A percentile compares a stretch with the other conserved stretches of the same genome.
Conservation (phyloP, 2,329 filamentous ascomycete genomes). For the Fusarium palustre region DNA sequence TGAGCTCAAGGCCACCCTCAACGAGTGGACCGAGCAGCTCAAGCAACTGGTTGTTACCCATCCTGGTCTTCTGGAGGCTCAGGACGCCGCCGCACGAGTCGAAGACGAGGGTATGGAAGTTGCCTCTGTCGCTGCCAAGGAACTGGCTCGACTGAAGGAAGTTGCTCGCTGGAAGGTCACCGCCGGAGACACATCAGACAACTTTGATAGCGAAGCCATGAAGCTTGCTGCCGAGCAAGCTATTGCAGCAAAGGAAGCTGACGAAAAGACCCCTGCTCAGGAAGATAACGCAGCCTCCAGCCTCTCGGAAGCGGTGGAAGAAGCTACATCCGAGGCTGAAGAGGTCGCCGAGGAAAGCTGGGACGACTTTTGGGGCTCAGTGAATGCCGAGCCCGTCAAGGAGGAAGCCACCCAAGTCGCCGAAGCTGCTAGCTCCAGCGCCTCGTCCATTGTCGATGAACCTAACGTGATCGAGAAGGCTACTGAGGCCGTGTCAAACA, state of each 20-base stretch:
- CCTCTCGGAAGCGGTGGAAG: constrained; percentile 24
- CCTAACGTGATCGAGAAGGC: constrained; percentile 32
- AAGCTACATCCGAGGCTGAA: constrained; percentile 24
- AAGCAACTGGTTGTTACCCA: constrained; percentile 80
- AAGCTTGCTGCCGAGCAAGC: constrained; percentile 64
- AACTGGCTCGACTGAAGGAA: constrained; percentile 84
- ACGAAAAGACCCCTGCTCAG: constrained; percentile 40
- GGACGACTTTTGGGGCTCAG: constrained; percentile 38
- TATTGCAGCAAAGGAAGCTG: constrained; percentile 41
- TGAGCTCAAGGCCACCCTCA: constrained; percentile 82
- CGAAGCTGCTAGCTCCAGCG: constrained; percentile 20
- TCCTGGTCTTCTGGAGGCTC: constrained; percentile 75
- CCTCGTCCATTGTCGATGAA: constrained; percentile 22
- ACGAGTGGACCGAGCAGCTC: constrained; percentile 86
- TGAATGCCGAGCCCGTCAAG: constrained; percentile 31
- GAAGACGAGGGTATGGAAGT: constrained; percentile 84
- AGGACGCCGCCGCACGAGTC: constrained; percentile 74
- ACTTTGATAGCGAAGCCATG: constrained; percentile 79
- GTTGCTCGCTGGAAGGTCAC: constrained; percentile 86
- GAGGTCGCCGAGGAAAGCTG: constrained; percentile 33
- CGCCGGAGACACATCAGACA: constrained; percentile 77
- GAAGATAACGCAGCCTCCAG: constrained; percentile 42
- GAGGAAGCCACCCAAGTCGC: constrained; percentile 23
- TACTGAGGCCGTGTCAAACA: constrained; percentile 24
- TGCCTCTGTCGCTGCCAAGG: constrained; percentile 81